Conservation (phyloP, 2,329 filamentous ascomycete species). For the Leptographium radiaticola region DNA sequence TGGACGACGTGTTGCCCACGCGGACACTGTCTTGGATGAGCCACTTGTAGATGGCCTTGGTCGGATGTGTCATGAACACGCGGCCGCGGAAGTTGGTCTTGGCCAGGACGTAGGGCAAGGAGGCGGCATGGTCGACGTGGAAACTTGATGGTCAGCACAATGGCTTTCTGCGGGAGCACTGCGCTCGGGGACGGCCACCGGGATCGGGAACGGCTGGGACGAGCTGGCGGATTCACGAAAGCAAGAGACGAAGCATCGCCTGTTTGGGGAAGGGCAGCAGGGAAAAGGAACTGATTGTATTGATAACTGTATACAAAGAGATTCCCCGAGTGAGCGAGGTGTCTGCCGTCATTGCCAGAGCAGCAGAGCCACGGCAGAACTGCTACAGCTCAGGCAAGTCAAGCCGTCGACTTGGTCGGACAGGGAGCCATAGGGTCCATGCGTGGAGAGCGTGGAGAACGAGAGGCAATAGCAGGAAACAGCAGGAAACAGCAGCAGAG, state of each 20-base stretch:
- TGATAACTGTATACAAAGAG: conserved; percentile 15
- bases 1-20: conserved; percentile 60
- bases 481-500: background rate
- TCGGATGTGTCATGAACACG: conserved; percentile 98
- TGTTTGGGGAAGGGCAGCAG: background rate
- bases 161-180: background rate
- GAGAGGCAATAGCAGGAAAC: no score
- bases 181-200: background rate
- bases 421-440: background rate
- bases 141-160: conserved; percentile 48
- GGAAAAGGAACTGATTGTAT: conserved; percentile 13
- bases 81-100: conserved; percentile 96
- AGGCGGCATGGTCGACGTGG: conserved; percentile 95
- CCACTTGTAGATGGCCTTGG: conserved; percentile 99
- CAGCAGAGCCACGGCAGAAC: conserved; percentile 1
- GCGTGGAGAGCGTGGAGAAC: background rate
- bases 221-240: conserved; percentile 3
- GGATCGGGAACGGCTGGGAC: background rate
- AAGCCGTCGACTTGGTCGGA: background rate
- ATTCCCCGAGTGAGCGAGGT: background rate
- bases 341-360: background rate
- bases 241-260: background rate
- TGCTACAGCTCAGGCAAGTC: background rate
- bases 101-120: conserved; percentile 90
- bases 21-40: conserved; percentile 94